These are phyloP conservation scores for Vigna angularis DNA, from an alignment of 306 rosid genomes.

Conservation along the genomic window DNA sequence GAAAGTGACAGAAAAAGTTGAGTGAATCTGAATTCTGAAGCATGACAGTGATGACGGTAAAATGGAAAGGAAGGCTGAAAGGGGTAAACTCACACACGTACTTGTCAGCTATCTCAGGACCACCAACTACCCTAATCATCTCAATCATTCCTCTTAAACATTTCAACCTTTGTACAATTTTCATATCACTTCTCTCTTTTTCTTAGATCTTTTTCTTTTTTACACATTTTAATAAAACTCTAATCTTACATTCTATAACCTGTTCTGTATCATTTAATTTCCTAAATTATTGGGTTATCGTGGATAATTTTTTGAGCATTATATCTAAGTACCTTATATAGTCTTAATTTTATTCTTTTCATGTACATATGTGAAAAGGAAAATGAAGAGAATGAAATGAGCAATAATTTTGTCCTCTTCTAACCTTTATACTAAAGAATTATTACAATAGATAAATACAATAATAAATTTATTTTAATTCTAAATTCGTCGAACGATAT, in stretches of 20 bases:
- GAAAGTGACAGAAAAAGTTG: background rate
- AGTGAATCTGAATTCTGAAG: constrained; percentile 39
- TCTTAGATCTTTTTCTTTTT: too few relatives aligned
- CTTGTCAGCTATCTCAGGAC: constrained; percentile 33
- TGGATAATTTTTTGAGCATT: background rate
- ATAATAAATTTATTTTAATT: too few relatives aligned
- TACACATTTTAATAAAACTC: too few relatives aligned
- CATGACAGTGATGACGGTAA: constrained; percentile 32
- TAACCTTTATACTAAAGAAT: too few relatives aligned
- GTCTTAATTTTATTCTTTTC: too few relatives aligned
- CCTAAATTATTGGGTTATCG: background rate
- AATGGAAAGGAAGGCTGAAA: constrained; percentile 25
- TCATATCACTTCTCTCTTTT: too few relatives aligned
- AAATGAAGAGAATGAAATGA: too few relatives aligned
- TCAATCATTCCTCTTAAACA: background rate
- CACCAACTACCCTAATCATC: background rate
- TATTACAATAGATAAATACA: background rate
- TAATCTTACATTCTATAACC: background rate
- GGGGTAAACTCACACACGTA: constrained; percentile 13
- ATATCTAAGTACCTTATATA: too few relatives aligned
- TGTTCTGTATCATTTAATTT: background rate
- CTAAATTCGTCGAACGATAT: rapidly evolving
- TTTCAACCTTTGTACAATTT: too few relatives aligned
- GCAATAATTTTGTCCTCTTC: too few relatives aligned
- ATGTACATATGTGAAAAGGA: too few relatives aligned